Conservation (phyloP, 305 asterid species). For the Ajuga reptans region DNA sequence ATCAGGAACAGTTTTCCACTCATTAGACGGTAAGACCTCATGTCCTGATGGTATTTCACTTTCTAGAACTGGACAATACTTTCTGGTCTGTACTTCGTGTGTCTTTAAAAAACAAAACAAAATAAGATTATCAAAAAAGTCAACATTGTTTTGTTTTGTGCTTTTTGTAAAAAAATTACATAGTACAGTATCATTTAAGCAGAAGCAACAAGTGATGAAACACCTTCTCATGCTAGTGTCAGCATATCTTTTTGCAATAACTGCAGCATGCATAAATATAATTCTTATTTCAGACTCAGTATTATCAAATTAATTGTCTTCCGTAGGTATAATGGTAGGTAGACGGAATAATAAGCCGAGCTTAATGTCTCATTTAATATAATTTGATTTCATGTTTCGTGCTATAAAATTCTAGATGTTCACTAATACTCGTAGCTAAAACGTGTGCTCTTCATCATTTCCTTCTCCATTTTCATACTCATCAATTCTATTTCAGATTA, state of each 20-base stretch:
- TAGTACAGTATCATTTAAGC: slow-evolving; percentile 3
- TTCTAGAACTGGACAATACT: slow-evolving; percentile 68
- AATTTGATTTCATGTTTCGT: background rate
- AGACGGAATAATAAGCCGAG: background rate
- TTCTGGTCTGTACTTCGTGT: slow-evolving; percentile 48
- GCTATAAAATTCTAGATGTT: background rate
- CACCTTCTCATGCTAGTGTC: background rate
- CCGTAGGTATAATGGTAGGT: background rate
- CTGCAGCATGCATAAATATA: background rate
- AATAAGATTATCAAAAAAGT: background rate
- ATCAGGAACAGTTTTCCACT: slow-evolving; percentile 83
- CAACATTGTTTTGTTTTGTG: background rate
- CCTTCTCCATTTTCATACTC: background rate
- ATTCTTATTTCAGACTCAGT: background rate
- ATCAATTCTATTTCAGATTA: too few species aligned
- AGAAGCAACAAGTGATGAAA: background rate
- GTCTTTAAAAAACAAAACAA: slow-evolving; percentile 32
- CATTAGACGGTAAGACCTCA: slow-evolving; percentile 39
- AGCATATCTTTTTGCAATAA: background rate
- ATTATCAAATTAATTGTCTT: background rate
- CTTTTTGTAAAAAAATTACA: background rate
- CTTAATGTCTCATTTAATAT: background rate
- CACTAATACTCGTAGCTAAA: background rate
- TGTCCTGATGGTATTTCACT: slow-evolving; percentile 39
- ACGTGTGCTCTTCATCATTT: background rate